Evolutionary conservation across 805 yeast genomes (phyloP).

Genomic region (Cyberlindnera misumaiensis): DNA sequence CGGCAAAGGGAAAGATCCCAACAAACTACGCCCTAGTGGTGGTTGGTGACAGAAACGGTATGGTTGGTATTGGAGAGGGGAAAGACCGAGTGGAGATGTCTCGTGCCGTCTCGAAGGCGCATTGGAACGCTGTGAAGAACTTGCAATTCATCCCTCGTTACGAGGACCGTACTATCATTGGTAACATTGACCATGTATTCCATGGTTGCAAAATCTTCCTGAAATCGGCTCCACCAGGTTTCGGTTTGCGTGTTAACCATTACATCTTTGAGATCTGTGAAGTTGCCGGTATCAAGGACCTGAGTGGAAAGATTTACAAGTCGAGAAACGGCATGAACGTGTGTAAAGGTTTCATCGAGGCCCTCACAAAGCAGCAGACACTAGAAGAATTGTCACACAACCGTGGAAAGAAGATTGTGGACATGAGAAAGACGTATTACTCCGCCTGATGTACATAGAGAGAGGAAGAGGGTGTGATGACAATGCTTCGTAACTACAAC

Average conservation of each 20-base stretch:
- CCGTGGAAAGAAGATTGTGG: constrained; percentile 93
- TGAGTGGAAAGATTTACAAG: constrained; percentile 85
- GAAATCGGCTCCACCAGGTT: constrained; percentile 87
- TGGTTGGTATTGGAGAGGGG: constrained; percentile 94
- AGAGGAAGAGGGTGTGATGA: not conserved
- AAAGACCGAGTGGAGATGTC: constrained; percentile 73
- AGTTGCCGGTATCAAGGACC: constrained; percentile 89
- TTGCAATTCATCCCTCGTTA: constrained; percentile 75
- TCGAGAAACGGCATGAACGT: constrained; percentile 95
- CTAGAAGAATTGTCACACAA: constrained; percentile 83
- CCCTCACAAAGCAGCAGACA: constrained; percentile 71
- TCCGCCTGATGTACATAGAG: constrained; percentile 31
- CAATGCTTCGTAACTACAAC: not conserved
- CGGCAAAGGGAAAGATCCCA: constrained; percentile 84
- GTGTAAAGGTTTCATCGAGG: constrained; percentile 83
- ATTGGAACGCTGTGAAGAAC: constrained; percentile 90
- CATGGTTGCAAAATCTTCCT: constrained; percentile 82
- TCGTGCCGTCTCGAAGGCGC: constrained; percentile 75
- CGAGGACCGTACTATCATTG: constrained; percentile 86
- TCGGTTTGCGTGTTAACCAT: constrained; percentile 88
- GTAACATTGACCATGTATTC: constrained; percentile 72
- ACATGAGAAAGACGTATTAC: constrained; percentile 85
- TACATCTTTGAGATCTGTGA: constrained; percentile 86
- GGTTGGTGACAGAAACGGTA: constrained; percentile 90
- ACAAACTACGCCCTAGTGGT: constrained; percentile 78